Conservation (phyloP, 208 protist genomes). For the Trypanosoma lewisi region DNA sequence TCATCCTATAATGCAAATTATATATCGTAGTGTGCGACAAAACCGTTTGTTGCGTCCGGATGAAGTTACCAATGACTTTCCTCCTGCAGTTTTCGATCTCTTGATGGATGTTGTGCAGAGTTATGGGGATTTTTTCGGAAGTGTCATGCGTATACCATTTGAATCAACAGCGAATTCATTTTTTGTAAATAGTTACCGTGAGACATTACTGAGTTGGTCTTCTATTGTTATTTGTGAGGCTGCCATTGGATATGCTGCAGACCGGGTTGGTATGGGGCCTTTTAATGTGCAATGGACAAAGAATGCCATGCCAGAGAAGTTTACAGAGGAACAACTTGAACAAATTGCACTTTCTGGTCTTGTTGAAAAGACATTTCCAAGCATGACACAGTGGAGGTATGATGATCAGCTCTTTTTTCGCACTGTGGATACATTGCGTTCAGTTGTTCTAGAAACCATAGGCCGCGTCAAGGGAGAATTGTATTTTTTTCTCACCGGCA, state of each 20-base stretch:
- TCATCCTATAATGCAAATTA: constrained; percentile 29
- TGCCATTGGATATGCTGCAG: constrained; percentile 37
- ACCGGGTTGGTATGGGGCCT: constrained; percentile 30
- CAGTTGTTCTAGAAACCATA: constrained; percentile 39
- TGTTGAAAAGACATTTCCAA: constrained; percentile 35
- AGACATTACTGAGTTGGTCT: constrained; percentile 44
- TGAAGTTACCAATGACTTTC: constrained; percentile 17
- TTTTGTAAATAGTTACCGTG: constrained; percentile 44
- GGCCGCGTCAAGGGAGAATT: constrained; percentile 49
- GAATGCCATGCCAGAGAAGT: constrained; percentile 18
- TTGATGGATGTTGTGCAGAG: constrained; percentile 40
- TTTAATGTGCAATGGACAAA: constrained; percentile 27
- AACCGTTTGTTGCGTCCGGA: constrained; percentile 27
- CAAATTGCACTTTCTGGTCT: constrained; percentile 34
- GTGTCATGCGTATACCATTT: constrained; percentile 18
- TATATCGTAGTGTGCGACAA: constrained; percentile 26
- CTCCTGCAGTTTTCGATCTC: constrained; percentile 32
- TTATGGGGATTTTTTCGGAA: constrained; percentile 35
- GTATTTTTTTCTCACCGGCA: constrained; percentile 45
- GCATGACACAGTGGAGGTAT: constrained; percentile 30
- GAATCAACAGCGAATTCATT: constrained; percentile 18
- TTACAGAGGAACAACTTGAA: constrained; percentile 42
- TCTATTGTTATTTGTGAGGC: constrained; percentile 40
- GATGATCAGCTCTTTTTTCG: constrained; percentile 18
- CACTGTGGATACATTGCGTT: constrained; percentile 33